Percentiles rank a stretch among this genome's conserved stretches.
phyloP scores from a whole-genome alignment of 768 basidiomycete genomes.

The Agaricus sinodeliciosus region DNA sequence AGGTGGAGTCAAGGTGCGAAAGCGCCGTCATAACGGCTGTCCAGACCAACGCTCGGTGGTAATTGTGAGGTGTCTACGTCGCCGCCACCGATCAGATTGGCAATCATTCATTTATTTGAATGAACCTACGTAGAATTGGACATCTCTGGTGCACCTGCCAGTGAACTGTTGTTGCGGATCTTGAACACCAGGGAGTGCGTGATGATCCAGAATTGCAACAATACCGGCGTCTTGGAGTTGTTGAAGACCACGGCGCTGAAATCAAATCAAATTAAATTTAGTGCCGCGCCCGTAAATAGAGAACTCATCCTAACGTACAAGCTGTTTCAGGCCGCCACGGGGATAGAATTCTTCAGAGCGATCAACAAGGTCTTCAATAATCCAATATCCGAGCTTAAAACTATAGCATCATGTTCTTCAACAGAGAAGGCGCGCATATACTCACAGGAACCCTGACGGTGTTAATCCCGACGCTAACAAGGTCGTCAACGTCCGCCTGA shows the following conservation, averaged over 20 bases:
- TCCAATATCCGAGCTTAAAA: conserved; percentile 73
- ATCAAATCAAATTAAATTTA: neutral
- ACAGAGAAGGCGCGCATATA: neutral
- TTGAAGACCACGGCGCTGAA: conserved; percentile 54
- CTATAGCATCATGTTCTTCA: neutral
- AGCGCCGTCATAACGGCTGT: conserved; percentile 72
- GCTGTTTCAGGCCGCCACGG: conserved; percentile 57
- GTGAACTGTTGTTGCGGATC: conserved; percentile 57
- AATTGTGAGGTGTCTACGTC: conserved; percentile 59
- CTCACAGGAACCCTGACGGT: conserved; percentile 72
- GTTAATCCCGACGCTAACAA: conserved; percentile 55
- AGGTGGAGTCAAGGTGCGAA: conserved; percentile 62
- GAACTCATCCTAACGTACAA: conserved; percentile 36
- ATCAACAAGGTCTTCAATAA: conserved; percentile 67
- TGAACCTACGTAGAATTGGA: conserved; percentile 62
- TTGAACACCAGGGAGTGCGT: conserved; percentile 68
- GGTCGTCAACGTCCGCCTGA: conserved; percentile 48
- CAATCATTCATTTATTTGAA: neutral
- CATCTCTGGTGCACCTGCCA: conserved; percentile 60
- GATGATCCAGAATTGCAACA: conserved; percentile 57
- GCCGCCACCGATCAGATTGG: neutral
- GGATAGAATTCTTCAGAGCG: conserved; percentile 56
- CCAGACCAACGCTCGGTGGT: conserved; percentile 76
- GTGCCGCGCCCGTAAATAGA: neutral
- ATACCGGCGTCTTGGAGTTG: conserved; percentile 61